Conservation (phyloP, 257 asterid genomes). For the Solanum paucissectum region DNA sequence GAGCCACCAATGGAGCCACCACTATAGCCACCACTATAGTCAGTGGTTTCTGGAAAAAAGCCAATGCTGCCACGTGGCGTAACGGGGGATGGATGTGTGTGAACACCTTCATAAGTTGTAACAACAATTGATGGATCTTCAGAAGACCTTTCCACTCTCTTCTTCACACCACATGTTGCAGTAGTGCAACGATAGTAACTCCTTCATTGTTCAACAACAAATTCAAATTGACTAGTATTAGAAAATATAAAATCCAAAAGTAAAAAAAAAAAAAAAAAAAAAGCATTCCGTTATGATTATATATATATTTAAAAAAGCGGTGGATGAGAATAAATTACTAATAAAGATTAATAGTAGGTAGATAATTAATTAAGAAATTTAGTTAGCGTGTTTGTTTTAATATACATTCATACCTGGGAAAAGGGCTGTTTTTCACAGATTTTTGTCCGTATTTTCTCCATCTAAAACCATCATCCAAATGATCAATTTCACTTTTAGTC, state of each 20-base stretch:
- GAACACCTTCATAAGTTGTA: conserved; percentile 89
- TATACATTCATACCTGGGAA: conserved; percentile 45
- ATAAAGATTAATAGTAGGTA: background rate
- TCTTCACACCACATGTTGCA: conserved; percentile 79
- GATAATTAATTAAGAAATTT: background rate
- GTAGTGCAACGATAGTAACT: conserved; percentile 93
- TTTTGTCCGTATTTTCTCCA: conserved; percentile 98
- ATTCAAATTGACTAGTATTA: background rate
- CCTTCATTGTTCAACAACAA: conserved; percentile 23
- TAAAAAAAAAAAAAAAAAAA: background rate
- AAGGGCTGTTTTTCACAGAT: conserved; percentile 92
- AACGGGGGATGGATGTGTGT: conserved; percentile 54
- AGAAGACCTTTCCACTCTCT: conserved; percentile 74
- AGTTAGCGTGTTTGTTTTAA: background rate
- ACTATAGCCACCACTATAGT: background rate
- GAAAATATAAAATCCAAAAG: background rate
- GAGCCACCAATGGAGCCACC: background rate
- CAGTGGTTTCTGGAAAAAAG: conserved; percentile 23
- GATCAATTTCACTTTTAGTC: conserved; percentile 86
- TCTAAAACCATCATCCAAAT: conserved; percentile 90
- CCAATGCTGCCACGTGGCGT: conserved; percentile 44
- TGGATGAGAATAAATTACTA: background rate
- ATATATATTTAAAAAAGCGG: background rate
- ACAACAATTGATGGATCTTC: conserved; percentile 72
- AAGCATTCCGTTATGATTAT: background rate